Base-by-base conservation (phyloP, 108 stramenopile species). In the Nannochloropsis granulata region DNA sequence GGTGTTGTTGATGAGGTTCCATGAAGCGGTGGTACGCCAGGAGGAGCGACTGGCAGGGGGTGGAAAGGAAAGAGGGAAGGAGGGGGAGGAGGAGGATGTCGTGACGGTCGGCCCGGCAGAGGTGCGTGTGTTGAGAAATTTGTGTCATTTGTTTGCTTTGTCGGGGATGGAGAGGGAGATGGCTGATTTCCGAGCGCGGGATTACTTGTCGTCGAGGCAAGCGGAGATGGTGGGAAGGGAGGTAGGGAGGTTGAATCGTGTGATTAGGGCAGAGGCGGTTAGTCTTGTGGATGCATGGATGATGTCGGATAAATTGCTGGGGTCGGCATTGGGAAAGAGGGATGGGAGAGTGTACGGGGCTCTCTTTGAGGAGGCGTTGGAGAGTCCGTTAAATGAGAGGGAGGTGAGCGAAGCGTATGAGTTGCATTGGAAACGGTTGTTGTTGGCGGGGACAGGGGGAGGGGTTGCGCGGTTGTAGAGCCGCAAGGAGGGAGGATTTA, bases 101-200 rank as follows among this genome's bases (percentile, higher is more conserved):
- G 45, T 43, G 44, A 16, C 46, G 84, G 79, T 79, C 71, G 34
- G 82, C 80, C 44, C 24, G 78, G 43, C 79, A 82, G 23, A 43
- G 78, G 81, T 44, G 25, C 56, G 88, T 82, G 25, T 84, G 82
- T 21, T 45, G 82, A 16, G 79, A 24, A 12, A 86, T 85, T 16
- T 56, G 79, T 25, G 71, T 46, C 26, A 71, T 11, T 82, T 88
- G 80, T 85, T 88, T 16, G 88, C 81, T 10, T 82, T 88, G 19
- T 85, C 84, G 84, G 84, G 88, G 88, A 43, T 88, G 44, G 85
- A 88, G 81, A 81, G 85, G 24, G 88, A 88, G 44, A 88, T 88
- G 88, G 88, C 84, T 16, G 88, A 85, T 78, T 88, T 88, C 44
- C 56, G 56, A n/a, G 56, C 56, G 56, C 56, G 56, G 56, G 56